A percentile compares a stretch with the other conserved stretches of the same genome.
Conservation (phyloP, 257 asterid genomes). For the Ballota nigra region DNA sequence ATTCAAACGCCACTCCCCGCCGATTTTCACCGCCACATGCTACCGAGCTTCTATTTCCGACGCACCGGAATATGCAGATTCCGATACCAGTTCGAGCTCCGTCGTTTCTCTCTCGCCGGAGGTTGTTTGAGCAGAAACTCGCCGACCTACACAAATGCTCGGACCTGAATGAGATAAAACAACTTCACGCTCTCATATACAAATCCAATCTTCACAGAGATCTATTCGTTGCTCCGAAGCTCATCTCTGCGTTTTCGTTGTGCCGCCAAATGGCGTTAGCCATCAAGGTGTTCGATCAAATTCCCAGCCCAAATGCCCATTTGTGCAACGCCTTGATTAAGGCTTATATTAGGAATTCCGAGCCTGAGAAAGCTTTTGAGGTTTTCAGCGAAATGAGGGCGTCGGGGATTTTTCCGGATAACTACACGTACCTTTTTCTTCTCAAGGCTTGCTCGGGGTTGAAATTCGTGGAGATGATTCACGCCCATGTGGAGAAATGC, state of each 20-base stretch:
- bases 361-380: conserved; percentile 46
- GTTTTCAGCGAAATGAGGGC: conserved; percentile 49
- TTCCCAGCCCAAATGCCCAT: conserved; percentile 44
- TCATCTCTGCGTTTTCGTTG: conserved; percentile 59
- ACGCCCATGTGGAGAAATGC: conserved; percentile 55
- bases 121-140: conserved; percentile 58
- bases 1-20: conserved; percentile 12
- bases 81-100: conserved; percentile 61
- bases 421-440: conserved; percentile 56
- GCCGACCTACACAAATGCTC: conserved; percentile 64
- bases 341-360: conserved; percentile 45
- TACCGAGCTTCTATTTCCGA: not conserved
- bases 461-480: conserved; percentile 46
- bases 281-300: conserved; percentile 52
- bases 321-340: conserved; percentile 53
- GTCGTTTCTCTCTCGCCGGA: conserved; percentile 54
- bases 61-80: conserved; percentile 45
- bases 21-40: conserved; percentile 19
- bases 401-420: conserved; percentile 57
- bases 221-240: conserved; percentile 59
- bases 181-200: conserved; percentile 63
- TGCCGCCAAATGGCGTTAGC: conserved; percentile 53
- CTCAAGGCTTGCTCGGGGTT: conserved; percentile 57
- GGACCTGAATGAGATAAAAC: conserved; percentile 53
- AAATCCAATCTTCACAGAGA: conserved; percentile 60